A percentile compares a stretch with the other conserved stretches of the same genome.
Conservation (phyloP, 495 filamentous ascomycete genomes). For the Glonium stellatum region DNA sequence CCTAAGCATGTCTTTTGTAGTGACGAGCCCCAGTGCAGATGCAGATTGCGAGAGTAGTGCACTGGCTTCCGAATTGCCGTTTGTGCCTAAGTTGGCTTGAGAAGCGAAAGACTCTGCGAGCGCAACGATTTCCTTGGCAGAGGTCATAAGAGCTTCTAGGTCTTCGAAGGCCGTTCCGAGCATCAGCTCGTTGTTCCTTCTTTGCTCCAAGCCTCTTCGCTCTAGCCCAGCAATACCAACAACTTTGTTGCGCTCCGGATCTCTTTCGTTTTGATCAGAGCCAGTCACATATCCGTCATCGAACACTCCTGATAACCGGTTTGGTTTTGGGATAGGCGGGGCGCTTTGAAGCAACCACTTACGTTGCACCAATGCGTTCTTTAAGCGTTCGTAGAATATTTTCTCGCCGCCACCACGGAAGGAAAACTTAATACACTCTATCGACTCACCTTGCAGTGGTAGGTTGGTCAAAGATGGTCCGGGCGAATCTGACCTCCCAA, state of each 20-base stretch:
- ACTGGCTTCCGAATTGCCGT: conserved; percentile 56
- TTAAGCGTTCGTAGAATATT: conserved; percentile 82
- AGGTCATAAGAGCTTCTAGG: conserved; percentile 92
- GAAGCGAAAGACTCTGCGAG: conserved; percentile 82
- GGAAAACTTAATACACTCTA: conserved; percentile 80
- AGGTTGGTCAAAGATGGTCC: conserved; percentile 51
- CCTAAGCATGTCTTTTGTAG: conserved; percentile 83
- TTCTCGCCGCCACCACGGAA: conserved; percentile 87
- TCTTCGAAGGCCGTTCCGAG: conserved; percentile 96
- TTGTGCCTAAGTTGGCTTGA: conserved; percentile 51
- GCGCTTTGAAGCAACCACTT: conserved; percentile 95
- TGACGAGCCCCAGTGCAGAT: conserved; percentile 77
- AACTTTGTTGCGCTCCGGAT: conserved; percentile 47
- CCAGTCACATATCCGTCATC: conserved; percentile 11
- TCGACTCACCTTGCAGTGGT: conserved; percentile 46
- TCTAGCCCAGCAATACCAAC: conserved; percentile 94
- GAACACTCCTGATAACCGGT: conserved; percentile 24
- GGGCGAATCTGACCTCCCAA: conserved; percentile 61
- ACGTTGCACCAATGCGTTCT: conserved; percentile 76
- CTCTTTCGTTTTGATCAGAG: neutral
- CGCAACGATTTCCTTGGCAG: conserved; percentile 89
- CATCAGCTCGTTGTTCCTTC: conserved; percentile 84
- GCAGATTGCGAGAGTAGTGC: conserved; percentile 76
- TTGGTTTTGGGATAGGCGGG: conserved; percentile 74
- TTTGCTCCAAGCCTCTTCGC: conserved; percentile 68